Base-by-base conservation (phyloP, 2,329 filamentous ascomycete genomes). In the Venturia nashicola region DNA sequence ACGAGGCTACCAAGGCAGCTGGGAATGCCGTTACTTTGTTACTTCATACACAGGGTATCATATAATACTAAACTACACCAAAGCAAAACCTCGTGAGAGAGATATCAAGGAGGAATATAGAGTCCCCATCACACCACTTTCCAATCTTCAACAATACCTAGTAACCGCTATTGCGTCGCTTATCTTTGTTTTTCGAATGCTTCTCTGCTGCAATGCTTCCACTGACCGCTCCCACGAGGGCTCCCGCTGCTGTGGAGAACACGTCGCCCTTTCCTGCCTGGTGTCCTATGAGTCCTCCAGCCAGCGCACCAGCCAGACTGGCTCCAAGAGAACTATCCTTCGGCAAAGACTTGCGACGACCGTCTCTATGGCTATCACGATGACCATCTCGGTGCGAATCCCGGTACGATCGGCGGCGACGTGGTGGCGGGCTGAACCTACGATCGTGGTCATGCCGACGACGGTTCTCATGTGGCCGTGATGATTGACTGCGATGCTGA, bases 301-400 rank as follows among this genome's bases (percentile, higher is more conserved):
- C 62, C 18, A 64, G 18, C 7, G 62, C 62, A n/a, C 62, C 62
- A 8, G 62, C 62, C n/a, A 64, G 39, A 42, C 62, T 64, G 18
- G 55, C 62, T 27, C 54, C 62, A 20, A 64, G 23, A 57, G 51
- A 48, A n/a, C 14, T 34, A 20, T 64, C 55, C 27, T 71, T 65
- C 73, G 23, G 20, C 5, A 16, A 23, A 14, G 34, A 20, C 42
- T 62, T 40, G 42, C n/a, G 32, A 40, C 42, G 42, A 12, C 34
- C 18, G 59, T 60, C 55, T 39, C 55, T 20, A 39, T 57, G 27
- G 54, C 23, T 32, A 18, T 57, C 54, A 18, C 54, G 54, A 34
- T 39, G 27, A 23, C 54, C 16, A 11, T 57, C 54, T 34, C 54
- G 54, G 11, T 39, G 27, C 3, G 20, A 9, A 16, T 57, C 55